Percentiles rank a stretch among this genome's conserved stretches.
Evolutionary conservation across 257 asterid genomes (phyloP).

Genomic region (Prunella vulgaris): DNA sequence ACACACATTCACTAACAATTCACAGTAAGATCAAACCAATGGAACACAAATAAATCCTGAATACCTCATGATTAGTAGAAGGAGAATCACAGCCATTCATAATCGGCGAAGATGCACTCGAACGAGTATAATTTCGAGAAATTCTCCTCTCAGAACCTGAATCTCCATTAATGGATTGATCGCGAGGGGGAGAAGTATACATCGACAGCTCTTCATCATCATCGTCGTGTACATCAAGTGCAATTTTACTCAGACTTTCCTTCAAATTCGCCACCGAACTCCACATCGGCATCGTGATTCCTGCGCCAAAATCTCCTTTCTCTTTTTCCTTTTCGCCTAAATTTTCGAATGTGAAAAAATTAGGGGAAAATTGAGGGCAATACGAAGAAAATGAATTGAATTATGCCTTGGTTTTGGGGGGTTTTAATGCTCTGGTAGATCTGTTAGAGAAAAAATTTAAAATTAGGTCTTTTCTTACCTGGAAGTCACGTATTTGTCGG

Average conservation of each 20-base stretch:
- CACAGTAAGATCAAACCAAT: slow-evolving; percentile 19
- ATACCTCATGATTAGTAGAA: slow-evolving; percentile 50
- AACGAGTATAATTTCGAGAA: slow-evolving; percentile 47
- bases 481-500: slow-evolving; percentile 23
- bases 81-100: slow-evolving; percentile 67
- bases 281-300: slow-evolving; percentile 66
- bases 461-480: slow-evolving; percentile 23
- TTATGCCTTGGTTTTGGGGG: slow-evolving; percentile 18
- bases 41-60: slow-evolving; percentile 2
- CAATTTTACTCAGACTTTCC: slow-evolving; percentile 83
- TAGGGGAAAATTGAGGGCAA: slow-evolving; percentile 11
- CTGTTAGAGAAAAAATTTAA: slow-evolving; percentile 23
- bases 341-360: slow-evolving; percentile 14
- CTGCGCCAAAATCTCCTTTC: slow-evolving; percentile 25
- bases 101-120: slow-evolving; percentile 52
- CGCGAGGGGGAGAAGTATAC: slow-evolving; percentile 45
- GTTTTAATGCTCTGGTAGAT: slow-evolving; percentile 31
- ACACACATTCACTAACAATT: neutral
- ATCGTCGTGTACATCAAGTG: slow-evolving; percentile 77
- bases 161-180: slow-evolving; percentile 36
- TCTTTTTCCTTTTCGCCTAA: neutral
- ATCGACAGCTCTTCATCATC: slow-evolving; percentile 60
- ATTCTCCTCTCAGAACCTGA: slow-evolving; percentile 51
- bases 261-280: slow-evolving; percentile 84
- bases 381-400: slow-evolving; percentile 17